phyloP scores from a whole-genome alignment of 306 rosid species.

The Prunus dulcis region DNA sequence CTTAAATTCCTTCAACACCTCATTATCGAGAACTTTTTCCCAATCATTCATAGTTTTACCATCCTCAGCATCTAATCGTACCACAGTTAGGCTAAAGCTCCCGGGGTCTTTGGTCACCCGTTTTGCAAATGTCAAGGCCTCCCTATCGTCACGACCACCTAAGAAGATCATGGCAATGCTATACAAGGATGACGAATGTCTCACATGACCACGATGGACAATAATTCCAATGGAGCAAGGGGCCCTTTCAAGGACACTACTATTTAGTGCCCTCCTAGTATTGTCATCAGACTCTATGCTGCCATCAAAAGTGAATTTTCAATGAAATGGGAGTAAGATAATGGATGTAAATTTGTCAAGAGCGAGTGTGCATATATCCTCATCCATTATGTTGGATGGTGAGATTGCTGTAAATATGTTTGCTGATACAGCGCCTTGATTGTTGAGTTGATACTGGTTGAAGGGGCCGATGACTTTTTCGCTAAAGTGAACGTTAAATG shows the following conservation, averaged over 20 bases:
- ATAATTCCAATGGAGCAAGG: conserved; percentile 69
- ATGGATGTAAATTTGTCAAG: conserved; percentile 54
- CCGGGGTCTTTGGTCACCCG: conserved; percentile 39
- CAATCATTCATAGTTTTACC: not conserved
- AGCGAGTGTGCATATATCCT: conserved; percentile 62
- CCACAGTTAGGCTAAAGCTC: conserved; percentile 28
- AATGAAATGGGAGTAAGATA: conserved; percentile 62
- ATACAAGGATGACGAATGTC: conserved; percentile 18
- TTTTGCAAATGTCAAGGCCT: conserved; percentile 43
- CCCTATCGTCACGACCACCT: conserved; percentile 74
- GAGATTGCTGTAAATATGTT: conserved; percentile 58
- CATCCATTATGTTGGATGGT: conserved; percentile 53
- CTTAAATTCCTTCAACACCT: conserved; percentile 21
- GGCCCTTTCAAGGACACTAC: conserved; percentile 45
- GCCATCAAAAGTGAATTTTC: conserved; percentile 54
- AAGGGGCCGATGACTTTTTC: conserved; percentile 37
- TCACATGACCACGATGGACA: conserved; percentile 37
- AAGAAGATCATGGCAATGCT: conserved; percentile 52
- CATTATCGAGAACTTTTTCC: conserved; percentile 19
- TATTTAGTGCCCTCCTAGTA: conserved; percentile 38
- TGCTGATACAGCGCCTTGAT: conserved; percentile 18
- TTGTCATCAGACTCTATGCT: conserved; percentile 41
- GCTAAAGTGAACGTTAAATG: not conserved
- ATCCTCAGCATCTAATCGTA: conserved; percentile 17
- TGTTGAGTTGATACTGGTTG: conserved; percentile 29